Base-by-base conservation (phyloP, 306 rosid genomes). In the Cucurbita maxima region DNA sequence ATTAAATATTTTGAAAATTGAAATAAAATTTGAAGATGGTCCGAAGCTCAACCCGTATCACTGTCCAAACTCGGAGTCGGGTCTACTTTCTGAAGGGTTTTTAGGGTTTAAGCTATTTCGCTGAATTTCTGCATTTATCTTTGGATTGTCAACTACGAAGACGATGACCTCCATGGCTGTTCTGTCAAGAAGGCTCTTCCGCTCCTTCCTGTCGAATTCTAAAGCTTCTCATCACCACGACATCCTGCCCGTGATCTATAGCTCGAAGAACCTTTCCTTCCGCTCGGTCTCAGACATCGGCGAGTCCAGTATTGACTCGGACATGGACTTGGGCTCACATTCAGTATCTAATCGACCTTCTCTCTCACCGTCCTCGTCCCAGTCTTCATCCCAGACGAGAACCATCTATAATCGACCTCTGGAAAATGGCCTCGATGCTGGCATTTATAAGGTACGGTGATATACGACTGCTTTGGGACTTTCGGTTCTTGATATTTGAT, bases 351-450 rank as follows among this genome's bases (percentile, higher is more conserved):
- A 47, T 61, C 78, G 5, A 10, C 53, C 80, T 48, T 58, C 76
- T 1, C 41, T 80, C 8, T 74, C 79, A 13, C 73, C 74, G 19
- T 62, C 89, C 3, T 59, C 84, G 14, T 36, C 83, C 13, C 43
- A 45, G 7, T 36, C 52, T 14, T 7, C 81, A 14, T 22, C 4
- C 60, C 25, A 4, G 8, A 38, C 37, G 36, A 79, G 58, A 45
- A 0, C 45, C 0, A 0, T 75, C 72, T 53, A 2, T 54, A 84
- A 89, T 56, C 86, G 79, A 3, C 86, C 82, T 9, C 96, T 94
- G 14, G 95, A 91, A 82, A 72, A 86, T 16, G 99, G 99, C 78
- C 73, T 91, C 5, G 99, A 91, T 71, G 59, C 4, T 6, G 99
- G 99, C 75, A 48, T 94, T 76, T 94, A 85, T 71, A 89, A 81